phyloP scores from a whole-genome alignment of 108 stramenopile genomes.

The Cyclotella atomus region DNA sequence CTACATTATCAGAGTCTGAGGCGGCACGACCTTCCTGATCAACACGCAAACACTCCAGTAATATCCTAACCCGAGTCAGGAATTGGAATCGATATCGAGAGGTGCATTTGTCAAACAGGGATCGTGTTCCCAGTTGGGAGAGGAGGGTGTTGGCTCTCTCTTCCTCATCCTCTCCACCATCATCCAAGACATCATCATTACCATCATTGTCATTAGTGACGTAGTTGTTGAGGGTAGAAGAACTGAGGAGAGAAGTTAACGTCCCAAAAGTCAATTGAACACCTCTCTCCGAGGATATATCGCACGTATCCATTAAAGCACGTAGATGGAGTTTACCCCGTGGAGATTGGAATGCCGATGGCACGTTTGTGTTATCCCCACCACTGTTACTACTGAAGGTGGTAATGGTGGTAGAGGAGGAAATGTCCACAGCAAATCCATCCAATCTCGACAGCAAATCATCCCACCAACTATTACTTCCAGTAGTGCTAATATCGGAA shows the following conservation, averaged over 20 bases:
- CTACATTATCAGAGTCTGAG: neutral
- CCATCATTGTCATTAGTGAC: neutral
- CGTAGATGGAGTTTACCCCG: slow-evolving; percentile 51
- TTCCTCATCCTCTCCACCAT: slow-evolving; percentile 8
- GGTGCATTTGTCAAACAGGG: slow-evolving; percentile 37
- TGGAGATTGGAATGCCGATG: slow-evolving; percentile 54
- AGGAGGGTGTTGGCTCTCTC: slow-evolving; percentile 9
- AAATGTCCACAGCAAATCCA: neutral
- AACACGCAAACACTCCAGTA: slow-evolving; percentile 61
- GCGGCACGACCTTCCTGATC: slow-evolving; percentile 23
- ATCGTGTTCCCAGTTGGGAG: slow-evolving; percentile 56
- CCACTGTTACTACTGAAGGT: neutral
- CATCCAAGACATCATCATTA: neutral
- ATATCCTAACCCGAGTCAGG: slow-evolving; percentile 46
- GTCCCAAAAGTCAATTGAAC: slow-evolving; percentile 59
- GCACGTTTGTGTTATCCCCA: neutral
- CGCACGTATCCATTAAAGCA: slow-evolving; percentile 49
- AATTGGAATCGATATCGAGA: slow-evolving; percentile 48
- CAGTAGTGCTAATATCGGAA: neutral
- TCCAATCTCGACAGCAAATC: neutral
- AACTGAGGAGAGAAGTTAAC: slow-evolving; percentile 13
- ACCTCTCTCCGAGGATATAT: slow-evolving; percentile 37
- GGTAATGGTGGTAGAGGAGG: neutral
- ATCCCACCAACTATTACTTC: neutral
- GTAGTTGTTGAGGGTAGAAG: neutral